Conservation (phyloP, 768 basidiomycete species). For the Punctularia strigosozonata region DNA sequence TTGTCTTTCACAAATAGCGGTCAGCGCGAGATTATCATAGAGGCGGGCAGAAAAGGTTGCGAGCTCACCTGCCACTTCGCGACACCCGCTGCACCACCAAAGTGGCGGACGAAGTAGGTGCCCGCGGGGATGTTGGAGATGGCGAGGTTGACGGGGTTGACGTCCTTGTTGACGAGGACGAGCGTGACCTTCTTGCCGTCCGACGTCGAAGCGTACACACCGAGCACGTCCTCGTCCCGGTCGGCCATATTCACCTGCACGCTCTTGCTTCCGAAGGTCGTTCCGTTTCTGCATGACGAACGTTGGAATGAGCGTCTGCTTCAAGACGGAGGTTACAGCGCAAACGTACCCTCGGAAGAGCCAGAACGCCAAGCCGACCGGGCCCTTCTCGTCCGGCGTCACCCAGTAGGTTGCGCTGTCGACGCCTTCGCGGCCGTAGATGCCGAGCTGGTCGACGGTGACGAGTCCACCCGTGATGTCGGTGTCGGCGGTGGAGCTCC, state of each 20-base stretch:
- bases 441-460: conserved; percentile 38
- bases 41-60: too few species aligned
- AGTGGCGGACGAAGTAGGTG: conserved; percentile 41
- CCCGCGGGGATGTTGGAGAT: conserved; percentile 35
- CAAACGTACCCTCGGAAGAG: conserved; percentile 35
- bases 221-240: conserved; percentile 27
- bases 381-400: conserved; percentile 32
- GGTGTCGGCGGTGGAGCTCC: conserved; percentile 33
- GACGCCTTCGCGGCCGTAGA: conserved; percentile 36
- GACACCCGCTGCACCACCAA: conserved; percentile 38
- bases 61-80: conserved; percentile 45
- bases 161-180: conserved; percentile 39
- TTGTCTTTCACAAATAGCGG: conserved; percentile 1
- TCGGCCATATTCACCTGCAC: conserved; percentile 32
- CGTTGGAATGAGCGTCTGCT: neutral
- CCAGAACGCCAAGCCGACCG: conserved; percentile 45
- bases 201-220: conserved; percentile 33
- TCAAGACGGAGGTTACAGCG: neutral
- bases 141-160: conserved; percentile 25
- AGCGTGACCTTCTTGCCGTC: conserved; percentile 30
- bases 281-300: conserved; percentile 27
- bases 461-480: conserved; percentile 44
- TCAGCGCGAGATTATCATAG: neutral
- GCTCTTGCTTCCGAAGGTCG: conserved; percentile 30
- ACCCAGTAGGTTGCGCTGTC: conserved; percentile 45